Evolutionary conservation across 75 land plant genomes (phyloP).

Genomic region (Larix kaempferi): DNA sequence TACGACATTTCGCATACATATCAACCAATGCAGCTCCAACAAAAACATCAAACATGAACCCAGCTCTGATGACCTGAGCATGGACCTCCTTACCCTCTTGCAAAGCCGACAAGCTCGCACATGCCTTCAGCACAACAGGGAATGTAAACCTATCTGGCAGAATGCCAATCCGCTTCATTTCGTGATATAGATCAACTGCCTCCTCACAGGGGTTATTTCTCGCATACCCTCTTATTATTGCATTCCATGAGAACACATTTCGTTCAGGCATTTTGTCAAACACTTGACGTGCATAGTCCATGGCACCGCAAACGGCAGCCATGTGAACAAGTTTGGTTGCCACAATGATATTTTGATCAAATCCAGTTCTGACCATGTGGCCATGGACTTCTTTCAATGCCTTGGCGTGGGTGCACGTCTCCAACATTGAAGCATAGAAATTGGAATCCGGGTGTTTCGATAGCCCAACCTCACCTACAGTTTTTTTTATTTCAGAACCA

Average conservation of each 20-base stretch:
- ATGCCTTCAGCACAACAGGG: conserved; percentile 45
- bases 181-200: conserved; percentile 20
- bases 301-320: neutral
- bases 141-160: conserved; percentile 44
- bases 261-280: conserved; percentile 10
- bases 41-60: conserved; percentile 33
- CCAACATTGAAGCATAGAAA: neutral
- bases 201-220: conserved; percentile 12
- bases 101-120: conserved; percentile 24
- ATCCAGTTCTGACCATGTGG: conserved; percentile 7
- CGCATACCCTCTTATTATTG: conserved; percentile 39
- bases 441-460: no score
- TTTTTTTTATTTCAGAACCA: neutral
- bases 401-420: neutral
- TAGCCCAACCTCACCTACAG: neutral
- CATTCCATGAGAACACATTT: conserved; percentile 37
- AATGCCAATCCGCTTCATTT: conserved; percentile 20
- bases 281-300: conserved; percentile 5
- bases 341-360: neutral
- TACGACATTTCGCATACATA: conserved; percentile 70
- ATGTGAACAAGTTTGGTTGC: conserved; percentile 8
- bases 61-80: conserved; percentile 28
- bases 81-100: conserved; percentile 39
- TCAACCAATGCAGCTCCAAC: conserved; percentile 46
- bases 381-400: conserved; percentile 6